These are phyloP conservation scores for Harrya chromipes DNA, from an alignment of 768 basidiomycete species.

Conservation along the genomic window DNA sequence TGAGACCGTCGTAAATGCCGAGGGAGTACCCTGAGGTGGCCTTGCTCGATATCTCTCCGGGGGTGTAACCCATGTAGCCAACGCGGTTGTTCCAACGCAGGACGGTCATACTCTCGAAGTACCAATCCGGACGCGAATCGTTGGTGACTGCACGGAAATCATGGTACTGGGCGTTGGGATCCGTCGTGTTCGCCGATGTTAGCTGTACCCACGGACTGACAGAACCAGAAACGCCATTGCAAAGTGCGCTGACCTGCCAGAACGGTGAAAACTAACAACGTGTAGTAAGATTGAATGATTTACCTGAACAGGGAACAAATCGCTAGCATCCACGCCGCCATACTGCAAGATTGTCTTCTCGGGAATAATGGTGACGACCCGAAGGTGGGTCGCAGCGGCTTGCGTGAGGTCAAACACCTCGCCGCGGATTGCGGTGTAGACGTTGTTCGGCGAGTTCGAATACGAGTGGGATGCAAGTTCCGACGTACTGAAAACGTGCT, in stretches of 20 bases:
- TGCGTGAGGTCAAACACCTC: conserved; percentile 88
- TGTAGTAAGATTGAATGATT: conserved; percentile 8
- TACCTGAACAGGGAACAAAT: conserved; percentile 94
- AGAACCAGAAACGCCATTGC: conserved; percentile 76
- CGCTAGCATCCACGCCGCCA: conserved; percentile 70
- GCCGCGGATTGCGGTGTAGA: conserved; percentile 81
- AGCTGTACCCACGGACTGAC: conserved; percentile 84
- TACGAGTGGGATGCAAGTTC: conserved; percentile 78
- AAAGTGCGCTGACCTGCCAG: conserved; percentile 81
- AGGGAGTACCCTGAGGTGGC: conserved; percentile 61
- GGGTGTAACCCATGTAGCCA: conserved; percentile 85
- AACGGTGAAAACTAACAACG: not conserved
- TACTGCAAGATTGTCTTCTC: conserved; percentile 75
- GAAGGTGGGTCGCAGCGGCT: conserved; percentile 63
- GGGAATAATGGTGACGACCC: conserved; percentile 70
- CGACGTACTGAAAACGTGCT: conserved; percentile 79
- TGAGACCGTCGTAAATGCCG: conserved; percentile 80
- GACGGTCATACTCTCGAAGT: conserved; percentile 89
- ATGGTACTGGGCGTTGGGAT: conserved; percentile 80
- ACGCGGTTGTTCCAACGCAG: conserved; percentile 88
- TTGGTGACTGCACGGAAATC: conserved; percentile 90
- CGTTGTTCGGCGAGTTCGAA: conserved; percentile 62
- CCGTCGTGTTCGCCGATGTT: conserved; percentile 72
- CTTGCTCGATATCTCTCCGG: conserved; percentile 68
- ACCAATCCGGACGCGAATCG: conserved; percentile 97